A percentile compares a stretch with the other conserved stretches of the same genome.
phyloP scores from a whole-genome alignment of 345 rosid genomes.

The Gossypium turneri region DNA sequence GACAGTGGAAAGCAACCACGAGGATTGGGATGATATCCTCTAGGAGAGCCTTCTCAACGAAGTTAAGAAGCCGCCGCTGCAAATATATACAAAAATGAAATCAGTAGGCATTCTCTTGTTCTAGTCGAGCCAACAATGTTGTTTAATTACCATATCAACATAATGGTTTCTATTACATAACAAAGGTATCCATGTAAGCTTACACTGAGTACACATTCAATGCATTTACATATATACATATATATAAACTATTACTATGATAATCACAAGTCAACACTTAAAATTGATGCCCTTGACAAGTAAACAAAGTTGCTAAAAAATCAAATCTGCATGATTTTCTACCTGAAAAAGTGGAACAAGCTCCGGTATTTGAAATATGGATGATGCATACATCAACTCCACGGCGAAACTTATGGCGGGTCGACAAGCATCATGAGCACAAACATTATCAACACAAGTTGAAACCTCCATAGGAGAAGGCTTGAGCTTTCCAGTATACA shows the following conservation, averaged over 20 bases:
- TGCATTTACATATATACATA: not conserved
- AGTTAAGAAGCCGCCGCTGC: constrained; percentile 74
- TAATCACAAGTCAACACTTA: not conserved
- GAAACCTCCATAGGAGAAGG: constrained; percentile 72
- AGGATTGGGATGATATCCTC: constrained; percentile 84
- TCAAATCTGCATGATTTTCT: not conserved
- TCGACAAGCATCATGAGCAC: constrained; percentile 80
- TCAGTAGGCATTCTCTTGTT: constrained; percentile 6
- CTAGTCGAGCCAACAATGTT: constrained; percentile 3
- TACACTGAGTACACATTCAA: not conserved
- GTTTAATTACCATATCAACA: not conserved
- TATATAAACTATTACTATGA: not conserved
- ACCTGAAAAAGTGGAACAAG: constrained; percentile 86
- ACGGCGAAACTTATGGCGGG: constrained; percentile 78
- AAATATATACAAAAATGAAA: constrained; percentile 20
- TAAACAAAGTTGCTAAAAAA: not conserved
- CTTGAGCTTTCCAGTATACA: constrained; percentile 78
- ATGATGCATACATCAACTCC: constrained; percentile 84
- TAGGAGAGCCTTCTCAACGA: constrained; percentile 65
- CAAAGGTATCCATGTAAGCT: not conserved
- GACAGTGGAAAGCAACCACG: constrained; percentile 77
- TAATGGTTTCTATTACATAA: not conserved
- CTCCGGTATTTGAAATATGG: constrained; percentile 68
- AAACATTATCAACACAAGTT: constrained; percentile 62
- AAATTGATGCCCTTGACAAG: not conserved